Conservation (phyloP, 2,329 filamentous ascomycete species). For the Colletotrichum limetticola region DNA sequence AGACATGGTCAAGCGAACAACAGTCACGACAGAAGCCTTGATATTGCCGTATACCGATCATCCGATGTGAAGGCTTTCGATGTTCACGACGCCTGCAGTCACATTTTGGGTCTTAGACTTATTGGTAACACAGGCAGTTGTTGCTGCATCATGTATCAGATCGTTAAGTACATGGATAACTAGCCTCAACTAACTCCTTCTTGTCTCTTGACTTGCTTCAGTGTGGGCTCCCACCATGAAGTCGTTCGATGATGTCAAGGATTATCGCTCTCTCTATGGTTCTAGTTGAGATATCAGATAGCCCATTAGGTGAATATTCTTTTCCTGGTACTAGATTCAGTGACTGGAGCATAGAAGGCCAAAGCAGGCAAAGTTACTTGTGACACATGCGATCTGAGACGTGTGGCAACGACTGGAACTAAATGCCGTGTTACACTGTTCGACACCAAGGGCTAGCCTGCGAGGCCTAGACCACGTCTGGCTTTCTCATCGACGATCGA, state of each 20-base stretch:
- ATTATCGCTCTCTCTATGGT: too few relatives aligned
- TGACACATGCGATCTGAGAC: neutral
- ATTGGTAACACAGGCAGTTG: neutral
- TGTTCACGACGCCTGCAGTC: neutral
- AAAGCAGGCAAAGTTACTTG: neutral
- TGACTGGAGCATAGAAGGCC: too few relatives aligned
- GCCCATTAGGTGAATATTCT: too few relatives aligned
- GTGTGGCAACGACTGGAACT: neutral
- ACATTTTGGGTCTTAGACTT: neutral
- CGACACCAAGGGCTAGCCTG: too few relatives aligned
- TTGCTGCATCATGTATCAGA: too few relatives aligned
- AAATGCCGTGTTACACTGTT: neutral
- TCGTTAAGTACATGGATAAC: too few relatives aligned
- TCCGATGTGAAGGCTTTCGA: neutral
- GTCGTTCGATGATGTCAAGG: too few relatives aligned
- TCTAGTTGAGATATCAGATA: too few relatives aligned
- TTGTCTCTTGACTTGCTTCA: too few relatives aligned
- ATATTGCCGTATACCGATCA: neutral
- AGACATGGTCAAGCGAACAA: neutral
- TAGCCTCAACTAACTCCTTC: too few relatives aligned
- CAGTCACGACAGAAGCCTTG: neutral
- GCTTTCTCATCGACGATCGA: neutral
- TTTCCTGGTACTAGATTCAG: too few relatives aligned
- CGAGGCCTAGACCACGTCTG: neutral
- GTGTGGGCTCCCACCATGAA: too few relatives aligned